Evolutionary conservation across 495 filamentous ascomycete genomes (phyloP), one percentile per base, ranked within the genome.

Genomic region (Hypoxylon fragiforme): DNA sequence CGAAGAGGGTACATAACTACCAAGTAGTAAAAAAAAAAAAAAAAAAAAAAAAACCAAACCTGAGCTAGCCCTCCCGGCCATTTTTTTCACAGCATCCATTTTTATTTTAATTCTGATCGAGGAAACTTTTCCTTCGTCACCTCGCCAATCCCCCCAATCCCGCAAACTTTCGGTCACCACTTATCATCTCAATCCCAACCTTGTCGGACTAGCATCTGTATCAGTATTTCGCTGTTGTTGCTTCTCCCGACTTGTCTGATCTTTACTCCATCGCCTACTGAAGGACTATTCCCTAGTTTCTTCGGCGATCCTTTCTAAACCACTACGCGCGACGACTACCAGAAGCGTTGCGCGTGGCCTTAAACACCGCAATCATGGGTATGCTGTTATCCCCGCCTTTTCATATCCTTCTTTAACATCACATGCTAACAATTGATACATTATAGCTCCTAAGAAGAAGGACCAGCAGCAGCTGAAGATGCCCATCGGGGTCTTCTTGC

Each of bases 401-500:
- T 49, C 54, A 48, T 18, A 28, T 44, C 41, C 18, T 43, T 38
- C 37, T 35, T 40, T 44, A 18, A 39, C 30, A 18, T 46, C 37
- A 37, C 15, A 35, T 66, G 44, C 64, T 62, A 38, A 63, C 51
- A 50, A 50, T 53, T 42, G 44, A 54, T 39, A 7, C 50, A 22
- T 19, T 41, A 42, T 66, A 96, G 91, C 89, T 78, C 91, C 90
- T 44, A 96, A 96, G 76, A 83, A 85, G 70, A 92, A 91, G 77
- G 80, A 85, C 72, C 85, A 90, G 79, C 67, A 75, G 71, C 85
- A 90, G 79, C 67, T 74, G 71, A 97, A 94, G 83, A 90, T 98
- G 87, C 86, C 85, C 76, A 83, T 97, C 63, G 88, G 89, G 74
- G 85, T 85, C 63, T 97, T 99, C 79, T 78, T 97, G 78, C 81